phyloP scores from a whole-genome alignment of 805 yeast genomes.

The Yamadazyma laniorum region DNA sequence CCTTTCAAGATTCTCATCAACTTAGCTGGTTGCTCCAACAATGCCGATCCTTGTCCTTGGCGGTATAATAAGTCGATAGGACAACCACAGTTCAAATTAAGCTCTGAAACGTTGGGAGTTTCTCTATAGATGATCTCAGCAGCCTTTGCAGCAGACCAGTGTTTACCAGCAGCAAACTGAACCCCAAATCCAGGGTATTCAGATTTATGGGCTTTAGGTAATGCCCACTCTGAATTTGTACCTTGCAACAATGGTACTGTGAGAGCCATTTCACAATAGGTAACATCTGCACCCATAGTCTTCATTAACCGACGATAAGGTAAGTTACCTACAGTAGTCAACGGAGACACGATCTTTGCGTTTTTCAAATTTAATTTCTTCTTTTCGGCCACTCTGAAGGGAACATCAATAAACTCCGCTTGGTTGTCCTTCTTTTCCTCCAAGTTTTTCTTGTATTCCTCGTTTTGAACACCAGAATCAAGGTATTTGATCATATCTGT shows the following conservation, averaged over 20 bases:
- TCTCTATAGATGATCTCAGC: constrained; percentile 71
- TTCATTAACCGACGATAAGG: constrained; percentile 94
- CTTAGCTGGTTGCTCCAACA: constrained; percentile 85
- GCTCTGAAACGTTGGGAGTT: constrained; percentile 66
- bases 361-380: constrained; percentile 61
- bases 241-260: constrained; percentile 85
- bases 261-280: constrained; percentile 95
- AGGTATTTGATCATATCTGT: constrained; percentile 60
- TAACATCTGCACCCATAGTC: constrained; percentile 84
- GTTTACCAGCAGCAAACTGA: constrained; percentile 87
- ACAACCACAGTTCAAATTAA: constrained; percentile 94
- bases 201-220: constrained; percentile 79
- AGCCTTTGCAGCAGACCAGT: constrained; percentile 92
- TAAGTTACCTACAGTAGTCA: constrained; percentile 95
- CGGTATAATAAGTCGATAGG: constrained; percentile 94
- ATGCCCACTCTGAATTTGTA: constrained; percentile 94
- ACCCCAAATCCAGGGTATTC: constrained; percentile 91
- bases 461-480: constrained; percentile 55
- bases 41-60: constrained; percentile 94
- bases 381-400: constrained; percentile 79
- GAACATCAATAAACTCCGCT: constrained; percentile 68
- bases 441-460: constrained; percentile 33
- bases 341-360: constrained; percentile 89
- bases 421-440: constrained; percentile 34
- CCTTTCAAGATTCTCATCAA: constrained; percentile 75